Conservation (phyloP, 371 early-diverging fungal species). For the Rhizopus microsporus region DNA sequence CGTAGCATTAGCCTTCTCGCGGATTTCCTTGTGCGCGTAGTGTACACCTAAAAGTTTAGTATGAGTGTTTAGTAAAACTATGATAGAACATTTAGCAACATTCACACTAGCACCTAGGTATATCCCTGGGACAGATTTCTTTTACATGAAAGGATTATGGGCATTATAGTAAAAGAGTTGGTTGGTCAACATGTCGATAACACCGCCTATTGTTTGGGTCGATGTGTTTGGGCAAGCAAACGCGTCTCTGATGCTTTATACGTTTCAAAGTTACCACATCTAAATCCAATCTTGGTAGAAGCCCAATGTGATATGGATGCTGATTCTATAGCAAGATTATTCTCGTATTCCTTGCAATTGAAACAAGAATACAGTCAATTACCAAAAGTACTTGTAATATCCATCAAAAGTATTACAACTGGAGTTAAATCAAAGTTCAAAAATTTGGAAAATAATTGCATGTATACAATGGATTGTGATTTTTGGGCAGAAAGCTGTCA, state of each 20-base stretch:
- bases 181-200: conserved; percentile 8
- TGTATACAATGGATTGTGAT: conserved; percentile 10
- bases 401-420: conserved; percentile 15
- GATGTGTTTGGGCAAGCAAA: conserved; percentile 3
- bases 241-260: background rate
- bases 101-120: conserved; percentile 8
- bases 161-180: conserved; percentile 9
- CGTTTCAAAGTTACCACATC: background rate
- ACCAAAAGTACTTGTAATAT: conserved; percentile 13
- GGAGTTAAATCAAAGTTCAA: conserved; percentile 13
- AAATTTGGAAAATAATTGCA: conserved; percentile 9
- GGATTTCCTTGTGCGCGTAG: too few species aligned
- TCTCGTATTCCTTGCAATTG: conserved; percentile 2
- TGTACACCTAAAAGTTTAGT: conserved; percentile 3
- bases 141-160: conserved; percentile 7
- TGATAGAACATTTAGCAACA: conserved; percentile 8
- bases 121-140: conserved; percentile 10
- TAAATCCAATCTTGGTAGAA: background rate
- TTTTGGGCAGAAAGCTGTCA: conserved; percentile 20
- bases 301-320: background rate
- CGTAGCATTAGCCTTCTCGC: too few species aligned
- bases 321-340: background rate
- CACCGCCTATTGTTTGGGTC: conserved; percentile 4
- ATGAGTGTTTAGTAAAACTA: conserved; percentile 2
- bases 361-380: conserved; percentile 19